These are phyloP conservation scores for Tylopilus orsonianus DNA, from an alignment of 1,284 basidiomycete species.

Conservation along the genomic window DNA sequence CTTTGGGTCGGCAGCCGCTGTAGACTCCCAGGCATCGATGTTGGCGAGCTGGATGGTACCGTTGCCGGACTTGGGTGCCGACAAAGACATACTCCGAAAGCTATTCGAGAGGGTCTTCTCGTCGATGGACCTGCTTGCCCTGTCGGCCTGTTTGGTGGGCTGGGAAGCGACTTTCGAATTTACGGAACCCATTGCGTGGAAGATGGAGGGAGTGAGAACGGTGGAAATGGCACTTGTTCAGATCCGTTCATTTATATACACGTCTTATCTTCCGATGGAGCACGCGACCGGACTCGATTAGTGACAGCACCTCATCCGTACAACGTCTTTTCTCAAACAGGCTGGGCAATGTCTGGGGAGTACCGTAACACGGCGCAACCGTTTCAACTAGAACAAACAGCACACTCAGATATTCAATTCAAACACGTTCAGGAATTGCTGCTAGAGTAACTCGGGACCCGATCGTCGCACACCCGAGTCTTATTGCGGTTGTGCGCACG, in stretches of 20 bases:
- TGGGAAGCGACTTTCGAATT: constrained; percentile 27
- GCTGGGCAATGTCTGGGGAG: neutral
- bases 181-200: constrained; percentile 26
- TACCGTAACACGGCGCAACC: neutral
- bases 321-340: neutral
- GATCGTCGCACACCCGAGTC: constrained; percentile 1
- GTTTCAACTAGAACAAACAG: no score
- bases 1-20: constrained; percentile 59
- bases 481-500: no score
- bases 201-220: constrained; percentile 1
- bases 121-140: constrained; percentile 24
- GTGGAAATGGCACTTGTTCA: constrained; percentile 13
- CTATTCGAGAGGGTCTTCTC: constrained; percentile 22
- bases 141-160: constrained; percentile 18
- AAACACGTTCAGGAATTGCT: constrained; percentile 12
- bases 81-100: neutral
- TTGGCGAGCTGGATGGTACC: constrained; percentile 61
- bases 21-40: constrained; percentile 65
- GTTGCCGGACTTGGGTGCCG: constrained; percentile 41
- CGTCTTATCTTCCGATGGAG: constrained; percentile 19
- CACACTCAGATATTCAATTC: neutral
- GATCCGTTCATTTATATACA: constrained; percentile 29
- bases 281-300: constrained; percentile 16
- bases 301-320: neutral
- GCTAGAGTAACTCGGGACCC: neutral